These are phyloP conservation scores for Roridomyces roridus DNA, from an alignment of 768 basidiomycete genomes.

Conservation along the genomic window DNA sequence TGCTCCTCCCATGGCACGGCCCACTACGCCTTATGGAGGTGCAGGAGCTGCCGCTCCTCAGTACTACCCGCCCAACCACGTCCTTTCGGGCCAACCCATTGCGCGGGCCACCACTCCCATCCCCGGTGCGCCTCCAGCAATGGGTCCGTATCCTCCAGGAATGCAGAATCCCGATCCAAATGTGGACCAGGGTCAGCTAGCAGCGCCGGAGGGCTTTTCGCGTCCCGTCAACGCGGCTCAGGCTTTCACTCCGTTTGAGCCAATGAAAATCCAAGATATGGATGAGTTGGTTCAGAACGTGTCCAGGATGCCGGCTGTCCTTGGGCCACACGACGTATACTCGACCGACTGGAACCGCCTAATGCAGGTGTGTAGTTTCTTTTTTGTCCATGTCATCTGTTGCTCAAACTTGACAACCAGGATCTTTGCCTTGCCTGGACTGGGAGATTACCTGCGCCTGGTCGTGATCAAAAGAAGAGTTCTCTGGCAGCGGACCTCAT, in stretches of 20 bases:
- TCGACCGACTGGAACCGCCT: slow-evolving; percentile 79
- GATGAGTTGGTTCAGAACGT: slow-evolving; percentile 70
- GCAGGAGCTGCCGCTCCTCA: too few relatives aligned
- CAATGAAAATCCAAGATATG: slow-evolving; percentile 79
- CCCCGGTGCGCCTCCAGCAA: slow-evolving; percentile 40
- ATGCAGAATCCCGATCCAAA: slow-evolving; percentile 37
- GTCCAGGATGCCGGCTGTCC: slow-evolving; percentile 75
- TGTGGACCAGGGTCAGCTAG: slow-evolving; percentile 49
- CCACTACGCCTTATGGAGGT: slow-evolving; percentile 50
- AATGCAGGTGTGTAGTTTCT: slow-evolving; percentile 61
- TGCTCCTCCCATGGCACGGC: slow-evolving; percentile 41
- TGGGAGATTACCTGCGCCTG: slow-evolving; percentile 74
- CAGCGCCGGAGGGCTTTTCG: slow-evolving; percentile 75
- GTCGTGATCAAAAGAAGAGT: slow-evolving; percentile 61
- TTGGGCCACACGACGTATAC: slow-evolving; percentile 79
- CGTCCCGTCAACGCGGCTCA: slow-evolving; percentile 73
- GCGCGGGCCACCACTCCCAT: slow-evolving; percentile 46
- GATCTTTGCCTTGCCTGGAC: slow-evolving; percentile 80
- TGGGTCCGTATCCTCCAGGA: slow-evolving; percentile 23
- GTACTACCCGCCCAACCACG: slow-evolving; percentile 64
- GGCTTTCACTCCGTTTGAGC: slow-evolving; percentile 71
- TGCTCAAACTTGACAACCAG: slow-evolving; percentile 41
- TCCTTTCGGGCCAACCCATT: slow-evolving; percentile 60
- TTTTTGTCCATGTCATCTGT: neutral
- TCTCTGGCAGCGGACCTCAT: slow-evolving; percentile 72